Evolutionary conservation across 2,329 filamentous ascomycete genomes (phyloP), one percentile per base, ranked within the genome.

Genomic region (Diaporthe citri): DNA sequence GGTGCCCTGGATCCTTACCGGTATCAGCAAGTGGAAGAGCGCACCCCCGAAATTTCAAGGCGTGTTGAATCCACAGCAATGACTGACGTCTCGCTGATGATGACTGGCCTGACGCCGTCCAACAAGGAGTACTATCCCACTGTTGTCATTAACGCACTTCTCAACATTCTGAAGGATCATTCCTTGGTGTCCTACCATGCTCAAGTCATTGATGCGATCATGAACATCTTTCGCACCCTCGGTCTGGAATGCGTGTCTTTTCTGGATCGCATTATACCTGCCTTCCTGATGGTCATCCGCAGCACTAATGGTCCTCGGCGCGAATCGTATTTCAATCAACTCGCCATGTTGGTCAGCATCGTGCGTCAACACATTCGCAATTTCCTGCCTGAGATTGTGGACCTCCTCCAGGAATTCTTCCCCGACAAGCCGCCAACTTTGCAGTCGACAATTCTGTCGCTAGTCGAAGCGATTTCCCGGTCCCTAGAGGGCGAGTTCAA

Each of bases 101-200:
- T 99, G 96, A 95, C 95, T 56, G 97, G 97, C 20, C 88, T 98
- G 55, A 98, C 96, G 0, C 97, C 97, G 0, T 98, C 96, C 0
- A 98, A 95, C 81, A 98, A 99, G 81, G 97, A 99, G 80, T 99
- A 99, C 84, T 99, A 98, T 81, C 97, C 97, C 0, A 99, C 97
- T 0, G 95, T 99, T 25, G 97, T 98, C 62, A 98, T 99, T 82
- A 98, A 98, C 80, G 97, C 97, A 2, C 89, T 99, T 15, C 92
- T 99, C 80, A 93, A 95, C 74, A 96, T 99, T 78, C 86, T 99
- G 48, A 97, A 96, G 80, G 97, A 99, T 79, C 92, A 93, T 36
- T 98, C 97, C 0, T 88, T 99, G 6, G 91, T 93, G 17, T 94
- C 97, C 80, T 96, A 98, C 80, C 97, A 99, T 80, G 96, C 95